phyloP scores from a whole-genome alignment of 768 basidiomycete genomes.

The Hericium rajendrae region DNA sequence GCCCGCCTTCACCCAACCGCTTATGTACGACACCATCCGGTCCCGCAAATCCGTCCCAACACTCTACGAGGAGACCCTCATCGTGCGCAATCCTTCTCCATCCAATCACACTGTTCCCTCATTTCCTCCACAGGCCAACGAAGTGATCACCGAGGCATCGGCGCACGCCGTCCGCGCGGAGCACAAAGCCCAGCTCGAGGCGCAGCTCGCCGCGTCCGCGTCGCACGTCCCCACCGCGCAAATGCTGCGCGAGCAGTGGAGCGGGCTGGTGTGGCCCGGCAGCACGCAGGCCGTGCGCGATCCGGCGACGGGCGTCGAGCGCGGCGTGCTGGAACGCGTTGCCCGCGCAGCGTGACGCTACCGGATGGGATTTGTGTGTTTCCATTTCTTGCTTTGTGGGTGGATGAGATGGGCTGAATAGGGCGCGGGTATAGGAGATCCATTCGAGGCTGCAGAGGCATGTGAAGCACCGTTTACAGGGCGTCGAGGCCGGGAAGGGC shows the following conservation, averaged over 20 bases:
- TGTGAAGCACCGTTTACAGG: slow-evolving; percentile 65
- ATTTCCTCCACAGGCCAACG: slow-evolving; percentile 26
- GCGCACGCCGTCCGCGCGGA: slow-evolving; percentile 41
- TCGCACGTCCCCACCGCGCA: slow-evolving; percentile 39
- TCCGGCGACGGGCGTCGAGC: slow-evolving; percentile 61
- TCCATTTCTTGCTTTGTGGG: not conserved
- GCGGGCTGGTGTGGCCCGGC: slow-evolving; percentile 46
- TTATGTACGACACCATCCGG: slow-evolving; percentile 87
- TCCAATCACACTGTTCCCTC: not conserved
- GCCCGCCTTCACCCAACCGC: slow-evolving; percentile 77
- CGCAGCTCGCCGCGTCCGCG: slow-evolving; percentile 41
- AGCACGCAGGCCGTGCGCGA: slow-evolving; percentile 38
- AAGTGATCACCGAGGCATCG: slow-evolving; percentile 39
- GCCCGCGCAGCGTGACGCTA: slow-evolving; percentile 57
- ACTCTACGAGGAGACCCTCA: slow-evolving; percentile 71
- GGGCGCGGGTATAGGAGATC: slow-evolving; percentile 44
- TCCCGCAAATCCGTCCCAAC: slow-evolving; percentile 68
- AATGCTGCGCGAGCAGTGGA: slow-evolving; percentile 67
- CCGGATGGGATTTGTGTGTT: slow-evolving; percentile 57
- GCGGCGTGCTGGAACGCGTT: slow-evolving; percentile 40
- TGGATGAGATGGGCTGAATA: not conserved
- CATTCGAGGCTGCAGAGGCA: slow-evolving; percentile 74
- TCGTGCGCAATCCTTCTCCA: slow-evolving; percentile 34
- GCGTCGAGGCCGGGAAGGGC: slow-evolving; percentile 56
- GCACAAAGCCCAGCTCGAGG: slow-evolving; percentile 57